Percentiles rank a stretch among this genome's conserved stretches.
These are phyloP conservation scores for Lasiosphaeria miniovina DNA, from an alignment of 495 filamentous ascomycete genomes.

Conservation along the genomic window DNA sequence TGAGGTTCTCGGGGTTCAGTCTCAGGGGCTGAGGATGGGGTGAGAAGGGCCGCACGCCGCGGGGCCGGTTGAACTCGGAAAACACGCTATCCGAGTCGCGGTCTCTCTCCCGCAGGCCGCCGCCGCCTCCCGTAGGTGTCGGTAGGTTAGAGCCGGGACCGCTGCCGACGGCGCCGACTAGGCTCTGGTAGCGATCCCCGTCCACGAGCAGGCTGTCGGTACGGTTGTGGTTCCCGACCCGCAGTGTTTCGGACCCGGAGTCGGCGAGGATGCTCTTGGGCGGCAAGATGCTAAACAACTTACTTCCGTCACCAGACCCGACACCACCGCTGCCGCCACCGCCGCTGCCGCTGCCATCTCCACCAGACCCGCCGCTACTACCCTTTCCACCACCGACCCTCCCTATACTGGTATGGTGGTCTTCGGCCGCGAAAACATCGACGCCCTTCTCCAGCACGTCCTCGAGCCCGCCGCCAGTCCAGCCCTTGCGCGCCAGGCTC, in stretches of 20 bases:
- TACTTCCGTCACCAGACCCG: conserved; percentile 34
- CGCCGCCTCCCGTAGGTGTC: not conserved
- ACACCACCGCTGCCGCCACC: conserved; percentile 15
- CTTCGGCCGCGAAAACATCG: conserved; percentile 57
- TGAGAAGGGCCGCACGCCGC: conserved; percentile 51
- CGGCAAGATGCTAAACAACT: conserved; percentile 58
- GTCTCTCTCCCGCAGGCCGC: conserved; percentile 14
- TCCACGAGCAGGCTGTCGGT: conserved; percentile 48
- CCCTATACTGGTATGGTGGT: conserved; percentile 15
- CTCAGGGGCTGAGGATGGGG: conserved; percentile 44
- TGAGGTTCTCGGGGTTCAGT: conserved; percentile 40
- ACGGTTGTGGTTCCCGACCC: conserved; percentile 27
- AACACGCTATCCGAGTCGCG: conserved; percentile 49
- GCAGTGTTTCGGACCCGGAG: conserved; percentile 32
- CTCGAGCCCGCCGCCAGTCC: conserved; percentile 61
- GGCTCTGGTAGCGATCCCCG: conserved; percentile 47
- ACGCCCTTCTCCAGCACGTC: conserved; percentile 58
- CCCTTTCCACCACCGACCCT: conserved; percentile 20
- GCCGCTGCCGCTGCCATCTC: conserved; percentile 19
- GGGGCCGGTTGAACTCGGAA: conserved; percentile 47
- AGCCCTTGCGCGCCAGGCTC: conserved; percentile 59
- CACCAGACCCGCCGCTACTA: conserved; percentile 11
- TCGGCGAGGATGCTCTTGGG: conserved; percentile 54
- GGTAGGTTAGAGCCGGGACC: conserved; percentile 1
- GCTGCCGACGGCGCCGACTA: conserved; percentile 37